Base-by-base conservation (phyloP, 108 stramenopile genomes). In the Cylindrotheca fusiformis region DNA sequence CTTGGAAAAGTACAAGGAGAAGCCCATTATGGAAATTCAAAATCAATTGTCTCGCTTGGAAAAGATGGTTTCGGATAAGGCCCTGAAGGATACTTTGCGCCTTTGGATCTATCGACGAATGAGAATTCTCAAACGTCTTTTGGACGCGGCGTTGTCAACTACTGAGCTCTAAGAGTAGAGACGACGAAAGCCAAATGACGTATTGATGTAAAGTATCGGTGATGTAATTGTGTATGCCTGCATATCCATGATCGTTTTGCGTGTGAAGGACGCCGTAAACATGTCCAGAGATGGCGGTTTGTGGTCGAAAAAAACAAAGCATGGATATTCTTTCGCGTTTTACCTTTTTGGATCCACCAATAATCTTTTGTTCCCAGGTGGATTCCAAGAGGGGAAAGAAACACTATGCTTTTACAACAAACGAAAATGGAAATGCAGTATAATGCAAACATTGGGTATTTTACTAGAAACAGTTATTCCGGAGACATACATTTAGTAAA, bases 71-170 rank as follows among this genome's bases (percentile, higher is more conserved):
- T 18, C 45, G 2, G 36, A 41, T 10, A 63, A 66, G 30, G 53
- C 72, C 27, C 72, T 78, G 77, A 78, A 78, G 22, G 66, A 66
- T 1, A 65, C 65, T 4, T 61, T 77, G 41, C 25, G 36, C 19
- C 32, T 44, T 48, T 77, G 76, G 76, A 60, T 61, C 1, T 62
- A 55, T 29, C 66, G 67, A 21, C 29, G 76, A 17, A 67, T 55
- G 57, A 45, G 61, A 25, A 77, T 77, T 47, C 61, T 72, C 20
- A 52, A 63, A 27, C 26, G 36, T 1, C 19, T 63, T 8, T 5
- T 51, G 12, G 44, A 12, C 12, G 44, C 14, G 14, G 44, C 14
- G 14, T 44, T 14, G 14, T 12, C 8, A 14, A 44, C 8, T 8
- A 44, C 12, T 14, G 20, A 20, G 19, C 20, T 20, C 46, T 20